Evolutionary conservation across 2,329 filamentous ascomycete species (phyloP).

Genomic region (Arachnopeziza araneosa): DNA sequence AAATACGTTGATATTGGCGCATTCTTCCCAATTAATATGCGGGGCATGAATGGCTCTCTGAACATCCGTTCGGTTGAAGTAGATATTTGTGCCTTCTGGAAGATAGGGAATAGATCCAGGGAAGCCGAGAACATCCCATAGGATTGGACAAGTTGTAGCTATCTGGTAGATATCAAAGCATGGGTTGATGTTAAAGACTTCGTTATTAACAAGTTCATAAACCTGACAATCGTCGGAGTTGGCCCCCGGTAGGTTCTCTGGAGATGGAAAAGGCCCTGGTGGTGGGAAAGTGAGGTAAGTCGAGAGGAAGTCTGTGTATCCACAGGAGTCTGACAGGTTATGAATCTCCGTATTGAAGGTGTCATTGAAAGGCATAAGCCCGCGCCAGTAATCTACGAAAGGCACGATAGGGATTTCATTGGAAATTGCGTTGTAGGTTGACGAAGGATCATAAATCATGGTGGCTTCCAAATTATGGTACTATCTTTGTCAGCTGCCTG

Average conservation of each 20-base stretch:
- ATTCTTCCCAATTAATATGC: constrained; percentile 63
- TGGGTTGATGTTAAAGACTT: constrained; percentile 57
- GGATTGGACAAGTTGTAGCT: constrained; percentile 62
- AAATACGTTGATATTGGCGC: constrained; percentile 42
- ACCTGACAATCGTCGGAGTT: constrained; percentile 49
- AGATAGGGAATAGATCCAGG: constrained; percentile 60
- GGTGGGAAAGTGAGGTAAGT: constrained; percentile 66
- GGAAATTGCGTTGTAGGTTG: constrained; percentile 45
- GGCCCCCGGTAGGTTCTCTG: constrained; percentile 40
- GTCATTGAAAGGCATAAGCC: constrained; percentile 59
- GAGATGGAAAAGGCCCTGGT: constrained; percentile 57
- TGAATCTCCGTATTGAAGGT: constrained; percentile 49
- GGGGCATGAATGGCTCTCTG: constrained; percentile 59
- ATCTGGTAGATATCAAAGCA: constrained; percentile 78
- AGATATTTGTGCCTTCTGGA: constrained; percentile 54
- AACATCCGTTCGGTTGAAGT: constrained; percentile 57
- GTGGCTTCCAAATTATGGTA: constrained; percentile 66
- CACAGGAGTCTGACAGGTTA: constrained; percentile 49
- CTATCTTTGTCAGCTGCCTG: constrained; percentile 31
- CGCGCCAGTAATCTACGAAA: constrained; percentile 55
- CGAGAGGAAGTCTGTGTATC: constrained; percentile 54
- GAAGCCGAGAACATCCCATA: constrained; percentile 65
- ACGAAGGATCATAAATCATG: constrained; percentile 67
- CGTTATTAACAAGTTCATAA: constrained; percentile 49
- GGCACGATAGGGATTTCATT: constrained; percentile 45